Base-by-base conservation (phyloP, 345 rosid genomes). In the Citrus maxima region DNA sequence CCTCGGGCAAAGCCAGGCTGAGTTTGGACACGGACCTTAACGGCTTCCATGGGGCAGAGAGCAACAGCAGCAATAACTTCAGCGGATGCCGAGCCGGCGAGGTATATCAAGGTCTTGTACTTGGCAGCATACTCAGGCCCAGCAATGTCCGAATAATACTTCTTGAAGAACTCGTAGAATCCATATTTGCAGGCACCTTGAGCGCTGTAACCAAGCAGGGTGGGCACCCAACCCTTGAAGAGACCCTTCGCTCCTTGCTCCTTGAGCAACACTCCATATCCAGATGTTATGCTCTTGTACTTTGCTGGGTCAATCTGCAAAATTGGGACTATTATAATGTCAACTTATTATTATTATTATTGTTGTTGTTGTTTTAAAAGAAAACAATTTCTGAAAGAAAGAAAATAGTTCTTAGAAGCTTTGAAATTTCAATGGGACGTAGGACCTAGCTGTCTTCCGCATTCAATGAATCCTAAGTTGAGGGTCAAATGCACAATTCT, bases 1-100 rank as follows among this genome's bases (percentile, higher is more conserved):
- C 99, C 98, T 27, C 97, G 90, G 10, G 97, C 98, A 54, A 96
- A 96, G 66, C 97, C 99, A 61, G 97, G 97, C 78, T 94, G 97
- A 59, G 99, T 96, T 85, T 96, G 99, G 49, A 94, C 95, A 25
- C 99, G 90, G 72, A 96, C 97, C 84, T 96, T 96, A 67, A 96
- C 94, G 7, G 99, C 99, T 84, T 96, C 98, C 82, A 96, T 85
- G 40, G 99, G 99, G 81, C 98, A 96, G 3, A 96, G 99, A 65
- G 93, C 95, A 68, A 96, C 83, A 88, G 84, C 99, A 46, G 99
- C 98, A 42, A 96, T 92, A 61, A 94, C 32, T 76, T 96, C 99
- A 65, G 97, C 97, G 16, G 99, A 93, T 54, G 97, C 99, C 1
- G 99, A 91, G 62, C 99, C 97, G 16, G 99, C 98, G 3, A 96